Base-by-base conservation (phyloP, 345 rosid genomes). In the Aethionema arabicum region DNA sequence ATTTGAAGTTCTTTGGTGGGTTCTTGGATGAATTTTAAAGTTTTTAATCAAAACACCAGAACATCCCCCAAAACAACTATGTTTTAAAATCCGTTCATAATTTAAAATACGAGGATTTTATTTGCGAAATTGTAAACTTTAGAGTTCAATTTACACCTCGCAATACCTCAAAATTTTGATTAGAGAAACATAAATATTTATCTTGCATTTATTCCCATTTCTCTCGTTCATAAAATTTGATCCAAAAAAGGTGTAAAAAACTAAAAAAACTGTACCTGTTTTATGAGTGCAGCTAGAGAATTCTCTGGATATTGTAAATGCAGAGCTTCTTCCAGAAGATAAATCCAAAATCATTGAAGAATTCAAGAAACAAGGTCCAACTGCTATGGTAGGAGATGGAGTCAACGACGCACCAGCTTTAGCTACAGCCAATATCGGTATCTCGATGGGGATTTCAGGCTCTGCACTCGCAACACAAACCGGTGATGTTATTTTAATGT, bases 401-500 rank as follows among this genome's bases (percentile, higher is more conserved):
- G 33, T 93, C 21, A 93, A 93, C 7, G 99, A 95, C 66, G 95
- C 99, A 12, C 99, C 96, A 2, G 96, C 99, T 33, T 78, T 95
- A 56, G 97, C 96, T 9, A 80, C 81, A 15, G 92, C 97, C 1
- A 87, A 90, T 66, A 78, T 90, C 16, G 99, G 99, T 12, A 90
- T 95, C 42, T 95, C 99, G 0, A 95, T 86, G 99, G 97, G 99
- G 0, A 60, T 95, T 53, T 90, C 99, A 0, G 95, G 97, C 55
- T 95, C 99, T 0, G 95, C 99, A 0, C 95, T 88, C 38, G 96
- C 97, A 9, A 87, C 82, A 1, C 91, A 95, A 67, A 87, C 97
- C 0, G 92, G 92, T n/a, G 74, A 83, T 9, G 66, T 90, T 4
- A 83, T 95, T 74, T 83, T 90, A 0, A 90, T 95, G 97, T 86